These are phyloP conservation scores for Pseudogymnoascus sp. DNA, from an alignment of 2,329 filamentous ascomycete genomes.

Conservation along the genomic window DNA sequence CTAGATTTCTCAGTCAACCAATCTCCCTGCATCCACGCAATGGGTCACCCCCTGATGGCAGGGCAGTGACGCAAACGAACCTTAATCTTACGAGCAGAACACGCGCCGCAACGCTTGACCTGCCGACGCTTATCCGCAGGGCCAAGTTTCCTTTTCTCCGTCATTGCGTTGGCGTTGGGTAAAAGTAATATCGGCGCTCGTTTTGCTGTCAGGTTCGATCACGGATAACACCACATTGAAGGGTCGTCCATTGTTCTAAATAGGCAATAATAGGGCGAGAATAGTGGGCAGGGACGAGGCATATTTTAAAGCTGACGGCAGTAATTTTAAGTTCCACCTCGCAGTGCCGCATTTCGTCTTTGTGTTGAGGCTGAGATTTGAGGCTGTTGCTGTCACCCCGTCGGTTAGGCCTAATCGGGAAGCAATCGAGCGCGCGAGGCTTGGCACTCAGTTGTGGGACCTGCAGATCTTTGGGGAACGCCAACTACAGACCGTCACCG, in stretches of 20 bases:
- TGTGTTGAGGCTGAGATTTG: constrained; percentile 6
- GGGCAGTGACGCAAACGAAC: constrained; percentile 7
- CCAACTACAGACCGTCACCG: neutral
- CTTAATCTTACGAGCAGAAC: constrained; percentile 18
- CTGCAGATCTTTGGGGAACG: neutral
- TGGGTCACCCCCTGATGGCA: neutral
- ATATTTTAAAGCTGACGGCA: constrained; percentile 3
- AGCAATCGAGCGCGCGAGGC: constrained; percentile 14
- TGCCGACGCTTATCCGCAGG: constrained; percentile 15
- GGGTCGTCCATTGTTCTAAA: neutral
- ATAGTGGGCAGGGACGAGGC: neutral
- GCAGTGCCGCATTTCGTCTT: neutral
- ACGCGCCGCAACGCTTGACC: constrained; percentile 17
- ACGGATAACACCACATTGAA: neutral
- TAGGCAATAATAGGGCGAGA: neutral
- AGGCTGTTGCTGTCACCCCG: neutral
- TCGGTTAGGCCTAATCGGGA: constrained; percentile 12
- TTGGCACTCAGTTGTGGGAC: neutral
- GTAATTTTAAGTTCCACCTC: neutral
- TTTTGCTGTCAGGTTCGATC: neutral
- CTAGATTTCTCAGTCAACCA: constrained; percentile 14
- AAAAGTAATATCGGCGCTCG: neutral
- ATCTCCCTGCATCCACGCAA: neutral
- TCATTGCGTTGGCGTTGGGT: neutral
- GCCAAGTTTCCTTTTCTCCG: constrained; percentile 9